Base-by-base conservation (phyloP, 2,329 filamentous ascomycete species). In the Pseudocercospora fuligena region DNA sequence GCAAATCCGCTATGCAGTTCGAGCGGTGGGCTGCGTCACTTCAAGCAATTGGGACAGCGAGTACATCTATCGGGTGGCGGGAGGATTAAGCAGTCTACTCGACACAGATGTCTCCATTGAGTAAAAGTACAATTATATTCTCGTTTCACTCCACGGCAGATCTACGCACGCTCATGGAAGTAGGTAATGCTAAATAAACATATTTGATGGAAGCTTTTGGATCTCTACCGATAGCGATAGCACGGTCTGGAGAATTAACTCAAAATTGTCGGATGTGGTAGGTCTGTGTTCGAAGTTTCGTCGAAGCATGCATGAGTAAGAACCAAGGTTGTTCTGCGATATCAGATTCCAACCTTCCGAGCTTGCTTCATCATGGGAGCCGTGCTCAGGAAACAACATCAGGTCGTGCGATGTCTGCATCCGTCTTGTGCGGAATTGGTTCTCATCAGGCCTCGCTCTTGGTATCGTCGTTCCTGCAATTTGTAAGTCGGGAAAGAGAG, bases 391-490 rank as follows among this genome's bases (percentile, higher is more conserved):
- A 8, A 12, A 36, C 12, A 36, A 16, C 11, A 36, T 36, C 33
- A 14, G 33, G 14, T 40, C 36, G 36, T 40, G 36, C 36, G 36
- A n/a, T 6, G 14, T 16, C 36, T n/a, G 16, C 21, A 25, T 25
- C 25, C 16, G 21, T 54, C 14, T 25, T 27, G 31, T 31, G 23
- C 51, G 46, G 46, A 27, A 54, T 54, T 27, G 25, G 25, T 2
- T 6, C 12, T 53, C 19, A 2, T 54, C 16, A 54, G 14, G 51
- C 23, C 27, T 31, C 51, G 51, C 51, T 29, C 51, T 54, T 54
- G 21, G 51, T n/a, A 3, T 54, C 51, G 23, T 54, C 51, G 51
- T 54, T 54, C 51, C 51, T 54, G 51, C 51, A 25, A 54, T 29
- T 25, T 25, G 51, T 54, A 27, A 54, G 51, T 31, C 9, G 25